Evolutionary conservation across 169 alveolate genomes (phyloP), one percentile per base, ranked within the genome.

Genomic region (Babesia ovata): DNA sequence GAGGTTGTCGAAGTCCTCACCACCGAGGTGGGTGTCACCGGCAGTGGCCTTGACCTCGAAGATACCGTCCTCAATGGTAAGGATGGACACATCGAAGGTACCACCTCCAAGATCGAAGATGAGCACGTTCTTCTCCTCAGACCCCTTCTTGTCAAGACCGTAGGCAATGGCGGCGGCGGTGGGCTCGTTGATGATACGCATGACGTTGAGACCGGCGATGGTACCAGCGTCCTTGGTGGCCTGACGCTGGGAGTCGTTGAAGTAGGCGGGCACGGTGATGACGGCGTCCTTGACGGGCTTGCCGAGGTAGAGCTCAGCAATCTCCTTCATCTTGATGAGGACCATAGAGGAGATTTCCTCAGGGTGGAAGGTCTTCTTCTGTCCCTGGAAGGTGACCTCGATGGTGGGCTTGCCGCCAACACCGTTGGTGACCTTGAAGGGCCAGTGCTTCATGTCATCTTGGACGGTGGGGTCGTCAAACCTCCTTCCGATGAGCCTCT

Each of bases 11-110:
- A 97, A 97, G 85, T 98, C 99, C 87, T 98, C 99, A 28, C 99
- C 99, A 60, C 99, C 99, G 72, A 98, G 90, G 84, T 97, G 99
- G 22, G 99, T 98, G 86, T 98, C 99, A 53, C 99, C 99, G 29
- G 98, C 96, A 13, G 99, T 98, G 44, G 99, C 99, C 91, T 94
- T 96, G 33, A 98, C 99, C 82, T 98, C 99, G 86, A 96, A 96
- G 52, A 95, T 94, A 57, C 99, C 99, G 74, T 96, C 99, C 77
- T 96, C 98, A 66, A 98, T 95, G 56, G 98, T 92, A 70, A 98
- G 85, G 54, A 98, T 86, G 44, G 99, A 95, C 28, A 98, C 99
- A 95, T 98, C 99, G 87, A 97, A 97, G 48, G 99, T 97, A 70
- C 99, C 99, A 73, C 99, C 99, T 57, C 99, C 99, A 79, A 98